Evolutionary conservation across 148 eudicot genomes (phyloP), one percentile per base, ranked within the genome.

Genomic region (Camellia lanceoleosa): DNA sequence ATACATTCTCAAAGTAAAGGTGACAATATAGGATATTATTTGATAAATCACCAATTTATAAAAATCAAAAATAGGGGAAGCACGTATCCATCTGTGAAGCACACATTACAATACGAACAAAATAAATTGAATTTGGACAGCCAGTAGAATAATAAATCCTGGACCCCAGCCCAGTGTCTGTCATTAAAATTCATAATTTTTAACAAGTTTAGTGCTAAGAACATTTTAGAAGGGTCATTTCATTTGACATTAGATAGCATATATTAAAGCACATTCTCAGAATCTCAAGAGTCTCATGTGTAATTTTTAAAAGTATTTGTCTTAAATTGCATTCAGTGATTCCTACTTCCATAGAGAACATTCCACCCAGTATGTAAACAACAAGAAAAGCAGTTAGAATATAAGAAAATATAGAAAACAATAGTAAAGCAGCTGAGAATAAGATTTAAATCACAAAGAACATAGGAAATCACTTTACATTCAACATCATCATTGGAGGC

Each of bases 401-500:
- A 46, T 20, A 18, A 63, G n/a, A 49, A 13, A 64, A 41, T 43
- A 38, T 5, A 43, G 68, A 78, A 61, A 62, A 10, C 1, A 1
- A 30, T 13, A 11, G 58, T 47, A 74, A 75, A 74, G 66, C 49
- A 77, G 68, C 23, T 58, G 68, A 72, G 68, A 64, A 74, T 61
- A 73, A 80, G 52, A 78, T 38, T 20, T 9, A 11, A 3, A 62
- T 61, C 56, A 38, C 47, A 15, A 72, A 16, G 56, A 68, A 55
- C 64, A n/a, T 1, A 64, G 74, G 78, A 59, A 46, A 63, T 30
- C 62, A 61, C 86, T 82, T 86, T 89, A 96, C 99, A 93, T 83
- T 92, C 98, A 82, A 92, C 86, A 71, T 96, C 99, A 66, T 88
- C 93, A 90, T 91, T 96, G 65, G 82, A 79, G 78, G 92, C 87